A percentile compares a stretch with the other conserved stretches of the same genome.
These are phyloP conservation scores for Trifolium dubium DNA, from an alignment of 306 rosid genomes.

Conservation along the genomic window DNA sequence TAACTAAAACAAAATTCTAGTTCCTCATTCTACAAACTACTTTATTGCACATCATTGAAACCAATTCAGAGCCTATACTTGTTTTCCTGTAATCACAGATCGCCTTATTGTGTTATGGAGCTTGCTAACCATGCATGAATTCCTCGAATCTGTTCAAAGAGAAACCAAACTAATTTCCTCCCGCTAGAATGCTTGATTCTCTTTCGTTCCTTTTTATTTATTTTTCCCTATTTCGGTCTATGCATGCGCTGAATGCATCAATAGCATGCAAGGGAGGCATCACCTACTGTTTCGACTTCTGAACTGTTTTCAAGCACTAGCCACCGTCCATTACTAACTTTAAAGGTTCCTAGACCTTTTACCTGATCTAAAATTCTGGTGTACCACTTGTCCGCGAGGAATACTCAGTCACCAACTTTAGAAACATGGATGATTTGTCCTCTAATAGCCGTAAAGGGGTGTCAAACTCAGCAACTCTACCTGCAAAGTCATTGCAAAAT, in stretches of 20 bases:
- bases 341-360: slow-evolving; percentile 44
- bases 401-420: slow-evolving; percentile 89
- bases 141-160: slow-evolving; percentile 46
- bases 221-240: slow-evolving; percentile 18
- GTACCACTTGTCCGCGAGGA: slow-evolving; percentile 84
- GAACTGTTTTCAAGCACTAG: slow-evolving; percentile 45
- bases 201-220: slow-evolving; percentile 28
- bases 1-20: slow-evolving; percentile 49
- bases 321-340: slow-evolving; percentile 44
- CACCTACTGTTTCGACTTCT: slow-evolving; percentile 38
- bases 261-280: slow-evolving; percentile 49
- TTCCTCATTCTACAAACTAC: slow-evolving; percentile 56
- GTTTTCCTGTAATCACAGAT: slow-evolving; percentile 48
- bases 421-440: slow-evolving; percentile 93
- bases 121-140: slow-evolving; percentile 55
- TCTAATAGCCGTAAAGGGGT: slow-evolving; percentile 79
- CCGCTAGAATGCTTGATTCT: slow-evolving; percentile 42
- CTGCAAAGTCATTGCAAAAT: slow-evolving; percentile 46
- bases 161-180: slow-evolving; percentile 47
- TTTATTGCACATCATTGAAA: slow-evolving; percentile 51
- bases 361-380: slow-evolving; percentile 63
- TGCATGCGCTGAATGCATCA: slow-evolving; percentile 51
- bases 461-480: slow-evolving; percentile 86
- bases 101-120: slow-evolving; percentile 47
- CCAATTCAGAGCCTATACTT: slow-evolving; percentile 45